phyloP scores from a whole-genome alignment of 2,329 filamentous ascomycete genomes.

The Gnomoniopsis smithogilvyi region DNA sequence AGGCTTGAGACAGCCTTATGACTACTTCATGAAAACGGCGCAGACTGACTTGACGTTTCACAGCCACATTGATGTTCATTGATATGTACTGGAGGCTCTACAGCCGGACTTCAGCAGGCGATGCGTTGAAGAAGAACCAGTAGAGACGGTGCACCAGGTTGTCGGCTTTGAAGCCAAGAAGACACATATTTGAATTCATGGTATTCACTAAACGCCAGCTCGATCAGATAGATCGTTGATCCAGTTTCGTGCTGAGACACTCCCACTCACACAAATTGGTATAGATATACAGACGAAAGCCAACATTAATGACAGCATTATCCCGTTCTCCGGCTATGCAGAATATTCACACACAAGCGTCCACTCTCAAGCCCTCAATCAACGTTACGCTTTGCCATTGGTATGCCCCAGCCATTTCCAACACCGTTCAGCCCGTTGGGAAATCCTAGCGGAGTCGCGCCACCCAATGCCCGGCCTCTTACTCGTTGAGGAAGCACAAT shows the following conservation, averaged over 20 bases:
- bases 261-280: not conserved
- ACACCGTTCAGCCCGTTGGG: constrained; percentile 40
- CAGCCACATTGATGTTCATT: constrained; percentile 47
- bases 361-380: not conserved
- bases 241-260: constrained; percentile 8
- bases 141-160: constrained; percentile 21
- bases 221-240: not conserved
- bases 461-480: constrained; percentile 48
- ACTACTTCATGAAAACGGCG: not conserved
- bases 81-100: constrained; percentile 56
- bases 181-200: not conserved
- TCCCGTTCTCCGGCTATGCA: constrained; percentile 31
- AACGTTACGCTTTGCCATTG: constrained; percentile 42
- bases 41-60: not conserved
- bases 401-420: constrained; percentile 57
- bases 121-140: constrained; percentile 39
- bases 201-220: not conserved
- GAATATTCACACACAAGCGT: constrained; percentile 19
- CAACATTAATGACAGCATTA: constrained; percentile 7
- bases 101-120: constrained; percentile 33
- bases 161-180: not conserved
- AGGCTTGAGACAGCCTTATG: constrained; percentile 3
- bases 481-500: constrained; percentile 54
- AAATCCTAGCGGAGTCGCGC: constrained; percentile 56
- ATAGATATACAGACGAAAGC: constrained; percentile 16